Percentiles rank a stretch among this genome's conserved stretches.
These are phyloP conservation scores for Jatropha curcas DNA, from an alignment of 345 rosid species.

Conservation along the genomic window DNA sequence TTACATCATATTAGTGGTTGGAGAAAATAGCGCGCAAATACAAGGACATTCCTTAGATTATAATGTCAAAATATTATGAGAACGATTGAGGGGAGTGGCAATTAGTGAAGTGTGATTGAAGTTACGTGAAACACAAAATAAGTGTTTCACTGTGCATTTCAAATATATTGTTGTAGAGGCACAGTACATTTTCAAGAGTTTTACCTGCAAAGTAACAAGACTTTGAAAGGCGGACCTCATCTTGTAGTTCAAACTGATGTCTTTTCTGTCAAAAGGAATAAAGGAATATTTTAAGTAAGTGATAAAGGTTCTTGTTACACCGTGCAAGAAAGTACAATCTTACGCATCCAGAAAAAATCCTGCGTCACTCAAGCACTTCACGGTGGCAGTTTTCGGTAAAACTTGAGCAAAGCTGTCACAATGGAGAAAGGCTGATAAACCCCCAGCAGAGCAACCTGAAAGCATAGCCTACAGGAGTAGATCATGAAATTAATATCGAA, in stretches of 20 bases:
- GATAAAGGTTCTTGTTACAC: neutral
- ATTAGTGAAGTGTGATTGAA: no score
- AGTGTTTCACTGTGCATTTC: neutral
- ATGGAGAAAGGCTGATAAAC: slow-evolving; percentile 73
- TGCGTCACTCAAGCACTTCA: slow-evolving; percentile 96
- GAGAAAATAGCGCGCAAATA: no score
- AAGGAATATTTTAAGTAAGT: neutral
- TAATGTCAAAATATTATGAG: no score
- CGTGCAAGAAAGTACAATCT: slow-evolving; percentile 19
- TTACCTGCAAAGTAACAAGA: slow-evolving; percentile 70
- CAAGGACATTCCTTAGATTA: no score
- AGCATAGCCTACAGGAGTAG: slow-evolving; percentile 69
- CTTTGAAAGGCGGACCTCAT: slow-evolving; percentile 61
- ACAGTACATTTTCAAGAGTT: neutral
- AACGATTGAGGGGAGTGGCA: no score
- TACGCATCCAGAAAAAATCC: slow-evolving; percentile 90
- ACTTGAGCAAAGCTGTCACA: slow-evolving; percentile 64
- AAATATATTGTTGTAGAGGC: neutral
- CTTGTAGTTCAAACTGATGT: slow-evolving; percentile 56
- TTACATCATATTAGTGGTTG: no score
- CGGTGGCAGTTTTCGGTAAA: slow-evolving; percentile 60
- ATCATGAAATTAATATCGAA: neutral
- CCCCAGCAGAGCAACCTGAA: slow-evolving; percentile 99
- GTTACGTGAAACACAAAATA: neutral
- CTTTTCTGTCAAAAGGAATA: slow-evolving; percentile 54